Evolutionary conservation across 805 yeast genomes (phyloP).

Genomic region (Kluyveromyces siamensis): DNA sequence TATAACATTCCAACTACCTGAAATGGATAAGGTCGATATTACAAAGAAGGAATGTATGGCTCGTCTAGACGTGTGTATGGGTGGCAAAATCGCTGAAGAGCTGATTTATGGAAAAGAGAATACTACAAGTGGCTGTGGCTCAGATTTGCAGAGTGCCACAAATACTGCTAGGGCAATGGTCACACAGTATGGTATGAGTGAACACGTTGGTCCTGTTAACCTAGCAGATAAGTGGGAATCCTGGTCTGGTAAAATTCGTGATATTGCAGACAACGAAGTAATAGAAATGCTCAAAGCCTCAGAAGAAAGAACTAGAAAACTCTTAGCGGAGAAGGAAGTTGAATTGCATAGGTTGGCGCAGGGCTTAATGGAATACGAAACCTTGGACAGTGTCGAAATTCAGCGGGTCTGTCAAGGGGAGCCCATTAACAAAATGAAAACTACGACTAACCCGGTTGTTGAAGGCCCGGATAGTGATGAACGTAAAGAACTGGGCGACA

Average conservation of each 20-base stretch:
- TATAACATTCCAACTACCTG: slow-evolving; percentile 94
- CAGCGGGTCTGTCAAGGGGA: slow-evolving; percentile 80
- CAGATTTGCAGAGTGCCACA: slow-evolving; percentile 86
- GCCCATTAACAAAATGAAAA: slow-evolving; percentile 55
- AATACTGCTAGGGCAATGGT: slow-evolving; percentile 94
- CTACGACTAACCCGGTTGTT: slow-evolving; percentile 66
- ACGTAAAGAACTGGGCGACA: slow-evolving; percentile 31
- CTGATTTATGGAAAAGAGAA: slow-evolving; percentile 82
- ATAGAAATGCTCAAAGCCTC: slow-evolving; percentile 63
- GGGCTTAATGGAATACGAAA: slow-evolving; percentile 91
- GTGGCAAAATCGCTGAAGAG: slow-evolving; percentile 97
- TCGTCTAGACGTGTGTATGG: slow-evolving; percentile 94
- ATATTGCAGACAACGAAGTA: slow-evolving; percentile 89
- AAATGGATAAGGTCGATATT: slow-evolving; percentile 94
- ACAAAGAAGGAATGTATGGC: slow-evolving; percentile 86
- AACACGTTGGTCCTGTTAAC: slow-evolving; percentile 84
- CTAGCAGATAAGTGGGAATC: slow-evolving; percentile 87
- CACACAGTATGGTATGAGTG: slow-evolving; percentile 93
- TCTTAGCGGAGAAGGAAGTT: slow-evolving; percentile 49
- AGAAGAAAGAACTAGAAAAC: slow-evolving; percentile 66
- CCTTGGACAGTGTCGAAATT: slow-evolving; percentile 85
- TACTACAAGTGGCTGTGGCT: slow-evolving; percentile 92
- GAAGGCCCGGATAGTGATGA: slow-evolving; percentile 43
- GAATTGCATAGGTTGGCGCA: slow-evolving; percentile 86
- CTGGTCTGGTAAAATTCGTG: slow-evolving; percentile 86